These are phyloP conservation scores for Aspergillus baeticus DNA, from an alignment of 495 filamentous ascomycete species.

Conservation along the genomic window DNA sequence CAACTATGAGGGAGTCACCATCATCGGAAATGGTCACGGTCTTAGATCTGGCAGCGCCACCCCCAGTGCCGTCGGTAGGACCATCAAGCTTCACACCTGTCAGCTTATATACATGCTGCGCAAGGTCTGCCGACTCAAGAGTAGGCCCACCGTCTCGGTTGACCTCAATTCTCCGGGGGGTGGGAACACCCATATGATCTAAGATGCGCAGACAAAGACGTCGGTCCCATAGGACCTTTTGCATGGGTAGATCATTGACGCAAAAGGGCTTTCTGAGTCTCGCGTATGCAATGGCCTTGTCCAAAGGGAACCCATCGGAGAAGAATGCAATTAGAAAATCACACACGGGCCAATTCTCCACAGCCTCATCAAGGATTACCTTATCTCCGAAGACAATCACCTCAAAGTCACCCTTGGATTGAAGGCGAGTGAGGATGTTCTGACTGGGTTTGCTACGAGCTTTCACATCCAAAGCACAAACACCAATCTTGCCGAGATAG, in stretches of 20 bases:
- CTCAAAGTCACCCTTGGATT: constrained; percentile 89
- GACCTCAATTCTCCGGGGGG: constrained; percentile 86
- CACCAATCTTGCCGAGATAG: constrained; percentile 69
- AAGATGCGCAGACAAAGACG: constrained; percentile 83
- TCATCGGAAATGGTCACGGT: constrained; percentile 79
- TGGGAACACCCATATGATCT: constrained; percentile 84
- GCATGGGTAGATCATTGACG: constrained; percentile 97
- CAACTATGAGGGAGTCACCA: constrained; percentile 82
- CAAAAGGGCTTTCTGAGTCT: constrained; percentile 91
- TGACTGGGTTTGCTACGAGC: constrained; percentile 93
- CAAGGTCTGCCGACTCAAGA: constrained; percentile 71
- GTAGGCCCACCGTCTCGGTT: constrained; percentile 90
- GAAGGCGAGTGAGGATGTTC: constrained; percentile 89
- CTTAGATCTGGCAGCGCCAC: constrained; percentile 53
- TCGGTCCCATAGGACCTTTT: constrained; percentile 96
- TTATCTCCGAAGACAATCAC: constrained; percentile 98
- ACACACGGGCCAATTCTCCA: constrained; percentile 62
- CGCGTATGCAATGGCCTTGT: constrained; percentile 95
- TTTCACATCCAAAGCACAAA: constrained; percentile 94
- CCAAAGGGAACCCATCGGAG: constrained; percentile 92
- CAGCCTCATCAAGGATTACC: constrained; percentile 89
- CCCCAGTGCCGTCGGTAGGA: constrained; percentile 68
- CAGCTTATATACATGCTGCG: constrained; percentile 71
- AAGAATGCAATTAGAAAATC: constrained; percentile 98
- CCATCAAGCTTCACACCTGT: constrained; percentile 79